Percentiles rank a stretch among this genome's conserved stretches.
Evolutionary conservation across 1,139 yeast species (phyloP).

Genomic region (Yamadazyma spencermartinsiae): DNA sequence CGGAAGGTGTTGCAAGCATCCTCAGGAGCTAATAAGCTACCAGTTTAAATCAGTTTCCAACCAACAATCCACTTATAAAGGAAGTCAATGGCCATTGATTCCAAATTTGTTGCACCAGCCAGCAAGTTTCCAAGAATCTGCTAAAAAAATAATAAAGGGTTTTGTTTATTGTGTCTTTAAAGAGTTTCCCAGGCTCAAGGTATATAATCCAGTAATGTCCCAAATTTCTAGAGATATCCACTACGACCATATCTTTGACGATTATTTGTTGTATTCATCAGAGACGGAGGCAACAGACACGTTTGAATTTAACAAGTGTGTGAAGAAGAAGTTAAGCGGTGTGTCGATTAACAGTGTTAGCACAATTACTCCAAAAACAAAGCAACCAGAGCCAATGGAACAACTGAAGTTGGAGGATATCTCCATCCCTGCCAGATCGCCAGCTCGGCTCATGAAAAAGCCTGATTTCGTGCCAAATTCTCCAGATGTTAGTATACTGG

Average conservation of each 20-base stretch:
- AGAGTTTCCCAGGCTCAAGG: too few relatives aligned
- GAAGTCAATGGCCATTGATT: slow-evolving; percentile 3
- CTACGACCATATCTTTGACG: slow-evolving; percentile 1
- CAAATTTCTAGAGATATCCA: not conserved
- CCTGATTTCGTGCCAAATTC: slow-evolving; percentile 8
- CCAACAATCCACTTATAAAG: not conserved
- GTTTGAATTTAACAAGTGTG: not conserved
- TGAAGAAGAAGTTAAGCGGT: not conserved
- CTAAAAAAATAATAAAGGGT: slow-evolving; percentile 1
- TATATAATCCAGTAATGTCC: not conserved
- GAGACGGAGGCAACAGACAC: not conserved
- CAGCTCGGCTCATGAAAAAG: slow-evolving; percentile 15
- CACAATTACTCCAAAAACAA: not conserved
- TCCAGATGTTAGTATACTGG: slow-evolving; percentile 16
- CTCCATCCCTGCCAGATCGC: slow-evolving; percentile 21
- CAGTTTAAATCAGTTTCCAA: not conserved
- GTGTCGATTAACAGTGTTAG: not conserved
- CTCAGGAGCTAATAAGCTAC: not conserved
- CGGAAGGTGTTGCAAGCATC: slow-evolving; percentile 14
- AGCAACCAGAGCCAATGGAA: not conserved
- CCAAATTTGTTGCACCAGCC: slow-evolving; percentile 1
- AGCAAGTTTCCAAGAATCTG: not conserved
- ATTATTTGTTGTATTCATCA: not conserved
- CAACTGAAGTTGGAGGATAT: slow-evolving; percentile 1
- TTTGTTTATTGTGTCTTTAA: too few relatives aligned